Base-by-base conservation (phyloP, 768 basidiomycete species). In the Serendipita sp. region DNA sequence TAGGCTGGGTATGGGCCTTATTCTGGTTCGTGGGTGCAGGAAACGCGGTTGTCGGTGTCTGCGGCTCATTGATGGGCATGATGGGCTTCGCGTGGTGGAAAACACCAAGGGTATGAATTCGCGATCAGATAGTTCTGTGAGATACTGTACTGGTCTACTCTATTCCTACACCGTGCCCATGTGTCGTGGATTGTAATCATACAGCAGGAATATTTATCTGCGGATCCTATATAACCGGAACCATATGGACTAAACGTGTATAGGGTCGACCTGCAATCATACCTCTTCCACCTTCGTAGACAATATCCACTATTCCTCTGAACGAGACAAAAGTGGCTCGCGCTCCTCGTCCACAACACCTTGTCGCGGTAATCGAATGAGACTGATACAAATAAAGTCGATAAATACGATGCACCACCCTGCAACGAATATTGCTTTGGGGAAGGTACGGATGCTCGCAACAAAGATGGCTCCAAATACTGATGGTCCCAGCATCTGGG, bases 1-100 rank as follows among this genome's bases (percentile, higher is more conserved):
- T 95, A 64, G 95, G 95, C 8, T 78, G 84, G 67, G 73, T 80
- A 7, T 97, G 93, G 94, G 89, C 82, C 78, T 46, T 87, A 8
- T 73, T 94, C 67, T 79, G 84, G 24, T 65, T 89, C 44, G 72
- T 92, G 18, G 94, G 94, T 24, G 86, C 86, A 28, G 92, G 92
- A 28, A 86, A 86, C 18, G 77, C 80, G 1, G 70, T 77, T n/a
- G 71, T 90, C 65, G 90, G 89, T 0, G 67, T 88, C 37, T 83
- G 85, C 69, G 91, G 90, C 71, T 83, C 86, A 70, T 66, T 85
- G 53, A 70, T 89, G n/a, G 83, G 88, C 18, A 71, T 88, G n/a
- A 38, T 60, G 35, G 68, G 64, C 15, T 16, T 65, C 45, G 56
- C 58, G 16, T 68, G 65, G 65, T 68, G 66, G 67, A 68, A 65